A percentile compares a stretch with the other conserved stretches of the same genome.
Evolutionary conservation across 352 stramenopile genomes (phyloP).

Genomic region (Phytophthora cryptogea): DNA sequence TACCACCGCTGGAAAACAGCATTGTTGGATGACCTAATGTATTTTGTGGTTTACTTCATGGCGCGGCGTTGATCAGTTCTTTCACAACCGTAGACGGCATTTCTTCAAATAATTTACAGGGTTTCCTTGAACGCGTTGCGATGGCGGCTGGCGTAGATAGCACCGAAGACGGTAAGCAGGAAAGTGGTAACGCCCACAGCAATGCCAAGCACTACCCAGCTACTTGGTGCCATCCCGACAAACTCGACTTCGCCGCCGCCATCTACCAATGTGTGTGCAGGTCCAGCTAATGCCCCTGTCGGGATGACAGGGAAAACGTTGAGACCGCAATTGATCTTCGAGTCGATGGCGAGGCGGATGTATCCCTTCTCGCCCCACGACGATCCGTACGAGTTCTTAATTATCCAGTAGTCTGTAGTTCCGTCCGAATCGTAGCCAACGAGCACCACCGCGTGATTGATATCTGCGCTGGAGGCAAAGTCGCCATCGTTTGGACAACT

Average conservation of each 20-base stretch:
- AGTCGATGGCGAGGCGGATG: constrained; percentile 62
- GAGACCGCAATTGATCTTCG: constrained; percentile 80
- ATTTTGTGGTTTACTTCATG: constrained; percentile 15
- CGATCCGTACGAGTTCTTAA: constrained; percentile 84
- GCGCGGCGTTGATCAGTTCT: not conserved
- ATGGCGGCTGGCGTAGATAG: constrained; percentile 37
- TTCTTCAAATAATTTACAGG: constrained; percentile 29
- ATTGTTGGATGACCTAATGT: constrained; percentile 9
- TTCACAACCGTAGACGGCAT: no score
- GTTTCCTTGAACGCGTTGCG: constrained; percentile 39
- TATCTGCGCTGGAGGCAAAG: constrained; percentile 57
- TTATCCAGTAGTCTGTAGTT: constrained; percentile 69
- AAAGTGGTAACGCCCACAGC: constrained; percentile 31
- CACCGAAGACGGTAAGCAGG: constrained; percentile 39
- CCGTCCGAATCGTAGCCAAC: constrained; percentile 65
- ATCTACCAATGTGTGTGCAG: constrained; percentile 51
- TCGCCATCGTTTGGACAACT: constrained; percentile 71
- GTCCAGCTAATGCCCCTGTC: constrained; percentile 49
- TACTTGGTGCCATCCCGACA: constrained; percentile 34
- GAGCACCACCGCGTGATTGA: constrained; percentile 77
- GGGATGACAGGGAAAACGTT: constrained; percentile 78
- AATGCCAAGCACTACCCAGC: constrained; percentile 43
- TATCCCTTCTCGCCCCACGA: constrained; percentile 78
- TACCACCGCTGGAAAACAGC: not conserved
- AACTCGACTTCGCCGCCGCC: constrained; percentile 49